Conservation (phyloP, 2,329 filamentous ascomycete species). For the Neopestalotiopsis sp. region DNA sequence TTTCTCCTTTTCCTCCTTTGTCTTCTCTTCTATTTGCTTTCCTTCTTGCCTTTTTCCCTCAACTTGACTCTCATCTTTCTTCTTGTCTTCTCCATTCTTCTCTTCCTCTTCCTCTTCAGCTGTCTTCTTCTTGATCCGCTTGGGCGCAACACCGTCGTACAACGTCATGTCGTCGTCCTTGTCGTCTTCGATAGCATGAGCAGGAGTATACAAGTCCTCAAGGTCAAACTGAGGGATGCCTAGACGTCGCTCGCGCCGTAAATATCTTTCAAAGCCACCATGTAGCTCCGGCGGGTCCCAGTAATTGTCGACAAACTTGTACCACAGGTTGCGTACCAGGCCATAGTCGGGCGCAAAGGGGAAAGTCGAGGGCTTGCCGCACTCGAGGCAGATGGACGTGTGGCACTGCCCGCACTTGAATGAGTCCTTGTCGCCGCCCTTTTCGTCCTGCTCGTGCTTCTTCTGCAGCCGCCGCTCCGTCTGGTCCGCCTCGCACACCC, state of each 20-base stretch:
- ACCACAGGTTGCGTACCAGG: constrained; percentile 5
- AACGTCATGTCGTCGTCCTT: neutral
- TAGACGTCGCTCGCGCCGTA: neutral
- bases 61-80: neutral
- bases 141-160: neutral
- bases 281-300: constrained; percentile 3
- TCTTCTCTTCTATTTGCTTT: neutral
- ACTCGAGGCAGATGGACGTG: constrained; percentile 2
- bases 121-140: neutral
- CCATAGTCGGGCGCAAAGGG: constrained; percentile 5
- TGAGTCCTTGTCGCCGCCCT: neutral
- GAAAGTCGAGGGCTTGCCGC: neutral
- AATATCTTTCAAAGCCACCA: constrained; percentile 4
- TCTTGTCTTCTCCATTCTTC: neutral
- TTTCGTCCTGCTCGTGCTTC: neutral
- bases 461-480: neutral
- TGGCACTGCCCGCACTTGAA: neutral
- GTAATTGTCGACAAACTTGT: constrained; percentile 7
- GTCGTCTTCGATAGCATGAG: neutral
- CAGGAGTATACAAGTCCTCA: constrained; percentile 3
- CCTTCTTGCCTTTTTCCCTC: neutral
- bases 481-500: constrained; percentile 1
- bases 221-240: neutral
- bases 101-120: neutral
- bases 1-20: neutral